A percentile compares a stretch with the other conserved stretches of the same genome.
Conservation (phyloP, 1,284 basidiomycete genomes). For the Naganishia sp. region DNA sequence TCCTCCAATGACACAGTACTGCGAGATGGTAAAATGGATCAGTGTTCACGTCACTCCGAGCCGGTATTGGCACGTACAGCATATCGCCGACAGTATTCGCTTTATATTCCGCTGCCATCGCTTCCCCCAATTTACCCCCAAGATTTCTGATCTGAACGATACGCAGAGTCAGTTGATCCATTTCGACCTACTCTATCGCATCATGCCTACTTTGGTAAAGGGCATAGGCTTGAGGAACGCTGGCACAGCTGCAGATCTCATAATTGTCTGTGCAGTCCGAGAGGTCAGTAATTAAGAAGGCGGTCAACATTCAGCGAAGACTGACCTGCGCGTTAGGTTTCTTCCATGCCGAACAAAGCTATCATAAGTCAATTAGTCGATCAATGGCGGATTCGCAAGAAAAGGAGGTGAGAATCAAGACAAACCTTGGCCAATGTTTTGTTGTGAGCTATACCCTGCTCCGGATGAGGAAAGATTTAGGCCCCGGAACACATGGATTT, state of each 20-base stretch:
- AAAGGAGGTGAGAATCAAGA: background rate
- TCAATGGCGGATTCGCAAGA: background rate
- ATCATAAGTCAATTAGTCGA: slow-evolving; percentile 19
- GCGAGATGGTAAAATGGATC: background rate
- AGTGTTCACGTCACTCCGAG: background rate
- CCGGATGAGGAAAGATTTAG: background rate
- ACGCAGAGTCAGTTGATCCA: background rate
- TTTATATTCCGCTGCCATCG: slow-evolving; percentile 82
- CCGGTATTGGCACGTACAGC: slow-evolving; percentile 59
- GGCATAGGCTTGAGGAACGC: slow-evolving; percentile 75
- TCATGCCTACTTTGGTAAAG: slow-evolving; percentile 75
- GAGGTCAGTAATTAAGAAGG: background rate
- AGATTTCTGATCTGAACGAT: slow-evolving; percentile 80
- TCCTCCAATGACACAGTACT: slow-evolving; percentile 57
- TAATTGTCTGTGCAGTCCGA: slow-evolving; percentile 64
- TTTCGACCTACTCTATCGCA: no score
- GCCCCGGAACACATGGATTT: background rate
- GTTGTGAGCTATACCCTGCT: slow-evolving; percentile 84
- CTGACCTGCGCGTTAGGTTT: slow-evolving; percentile 80
- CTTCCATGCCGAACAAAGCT: slow-evolving; percentile 85
- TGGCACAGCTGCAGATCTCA: slow-evolving; percentile 78
- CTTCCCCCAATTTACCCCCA: slow-evolving; percentile 89
- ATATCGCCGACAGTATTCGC: slow-evolving; percentile 86
- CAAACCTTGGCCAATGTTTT: slow-evolving; percentile 89
- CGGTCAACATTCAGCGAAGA: background rate